Percentiles rank a stretch among this genome's conserved stretches.
Conservation (phyloP, 2,329 filamentous ascomycete species). For the Aspergillus pseudoterreus region DNA sequence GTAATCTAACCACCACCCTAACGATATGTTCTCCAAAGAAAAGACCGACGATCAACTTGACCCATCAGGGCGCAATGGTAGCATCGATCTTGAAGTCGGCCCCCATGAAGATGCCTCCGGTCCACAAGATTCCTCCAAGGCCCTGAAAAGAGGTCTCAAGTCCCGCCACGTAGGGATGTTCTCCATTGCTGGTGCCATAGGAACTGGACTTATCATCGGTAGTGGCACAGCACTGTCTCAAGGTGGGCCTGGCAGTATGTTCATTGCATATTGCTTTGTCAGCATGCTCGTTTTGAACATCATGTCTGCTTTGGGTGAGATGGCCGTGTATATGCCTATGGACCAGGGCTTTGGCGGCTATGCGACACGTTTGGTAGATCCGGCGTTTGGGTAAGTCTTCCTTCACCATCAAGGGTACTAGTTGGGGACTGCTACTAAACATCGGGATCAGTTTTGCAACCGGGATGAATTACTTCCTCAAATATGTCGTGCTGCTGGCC, state of each 20-base stretch:
- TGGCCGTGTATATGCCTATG: constrained; percentile 5
- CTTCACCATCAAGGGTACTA: background rate
- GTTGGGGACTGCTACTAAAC: background rate
- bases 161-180: constrained; percentile 5
- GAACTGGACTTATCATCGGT: constrained; percentile 3
- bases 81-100: background rate
- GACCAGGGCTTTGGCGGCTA: constrained; percentile 4
- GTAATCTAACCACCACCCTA: background rate
- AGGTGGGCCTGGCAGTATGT: constrained; percentile 1
- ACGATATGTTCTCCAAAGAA: background rate
- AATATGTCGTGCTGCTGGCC: constrained; percentile 1
- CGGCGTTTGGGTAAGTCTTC: constrained; percentile 4
- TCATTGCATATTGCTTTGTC: constrained; percentile 4
- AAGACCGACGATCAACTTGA: background rate
- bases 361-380: constrained; percentile 1
- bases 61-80: background rate
- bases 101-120: background rate
- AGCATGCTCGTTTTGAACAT: constrained; percentile 1
- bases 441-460: constrained; percentile 5
- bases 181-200: constrained; percentile 2
- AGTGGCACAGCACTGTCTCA: constrained; percentile 1
- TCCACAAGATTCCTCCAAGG: background rate
- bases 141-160: background rate
- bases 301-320: constrained; percentile 3
- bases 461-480: constrained; percentile 10